These are phyloP conservation scores for Quercus suber DNA, from an alignment of 306 rosid species.

Conservation along the genomic window DNA sequence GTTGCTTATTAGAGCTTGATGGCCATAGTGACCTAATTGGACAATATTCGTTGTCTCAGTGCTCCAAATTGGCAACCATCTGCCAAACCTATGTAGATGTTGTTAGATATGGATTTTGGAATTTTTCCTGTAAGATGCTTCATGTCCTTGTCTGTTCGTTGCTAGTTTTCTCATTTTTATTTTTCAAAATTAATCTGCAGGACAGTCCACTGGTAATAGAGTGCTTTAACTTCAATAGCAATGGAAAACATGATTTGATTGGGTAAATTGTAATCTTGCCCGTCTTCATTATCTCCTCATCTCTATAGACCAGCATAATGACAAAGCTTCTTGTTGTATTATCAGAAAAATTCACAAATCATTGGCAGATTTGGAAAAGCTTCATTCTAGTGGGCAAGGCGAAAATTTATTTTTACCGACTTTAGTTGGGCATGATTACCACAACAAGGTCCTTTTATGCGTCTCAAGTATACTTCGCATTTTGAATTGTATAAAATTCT, in stretches of 20 bases:
- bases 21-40: neutral
- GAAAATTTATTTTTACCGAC: slow-evolving; percentile 48
- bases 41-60: neutral
- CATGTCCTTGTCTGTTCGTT: slow-evolving; percentile 12
- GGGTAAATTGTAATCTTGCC: slow-evolving; percentile 58
- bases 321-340: slow-evolving; percentile 27
- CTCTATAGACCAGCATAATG: slow-evolving; percentile 14
- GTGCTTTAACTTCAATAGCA: slow-evolving; percentile 87
- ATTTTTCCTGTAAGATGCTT: slow-evolving; percentile 1
- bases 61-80: slow-evolving; percentile 3
- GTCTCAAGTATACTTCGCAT: slow-evolving; percentile 16
- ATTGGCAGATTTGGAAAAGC: slow-evolving; percentile 80
- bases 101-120: slow-evolving; percentile 12
- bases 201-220: slow-evolving; percentile 78
- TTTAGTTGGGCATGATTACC: slow-evolving; percentile 66
- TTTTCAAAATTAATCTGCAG: slow-evolving; percentile 48
- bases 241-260: slow-evolving; percentile 91
- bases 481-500: slow-evolving; percentile 8
- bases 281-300: slow-evolving; percentile 8
- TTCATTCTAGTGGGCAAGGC: slow-evolving; percentile 63
- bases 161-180: slow-evolving; percentile 31
- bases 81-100: neutral
- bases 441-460: slow-evolving; percentile 62
- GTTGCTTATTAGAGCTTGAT: neutral
- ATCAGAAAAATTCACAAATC: slow-evolving; percentile 83